A percentile compares a stretch with the other conserved stretches of the same genome.
These are phyloP conservation scores for Acanthamoeba sp. DNA, from an alignment of 208 protist genomes.

Conservation along the genomic window DNA sequence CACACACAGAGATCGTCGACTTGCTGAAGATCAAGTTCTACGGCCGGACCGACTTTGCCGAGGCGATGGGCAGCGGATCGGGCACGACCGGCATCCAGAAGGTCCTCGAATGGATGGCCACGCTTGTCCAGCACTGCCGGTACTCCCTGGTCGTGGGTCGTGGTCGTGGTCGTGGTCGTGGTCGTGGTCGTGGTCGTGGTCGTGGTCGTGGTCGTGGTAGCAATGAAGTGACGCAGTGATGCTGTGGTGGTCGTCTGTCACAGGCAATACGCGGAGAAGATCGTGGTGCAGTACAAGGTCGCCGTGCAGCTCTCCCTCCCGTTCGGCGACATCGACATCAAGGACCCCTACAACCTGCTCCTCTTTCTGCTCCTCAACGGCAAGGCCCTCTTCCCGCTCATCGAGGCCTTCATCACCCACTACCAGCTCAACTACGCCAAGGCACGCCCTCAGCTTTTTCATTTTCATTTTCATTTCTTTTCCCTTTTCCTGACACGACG, in stretches of 20 bases:
- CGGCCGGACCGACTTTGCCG: conserved; percentile 22
- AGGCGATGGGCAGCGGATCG: conserved; percentile 17
- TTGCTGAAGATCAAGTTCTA: conserved; percentile 46
- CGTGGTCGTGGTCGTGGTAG: too few species aligned
- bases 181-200: too few species aligned
- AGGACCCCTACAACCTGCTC: conserved; percentile 68
- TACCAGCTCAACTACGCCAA: conserved; percentile 57
- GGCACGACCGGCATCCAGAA: neutral
- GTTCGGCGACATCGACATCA: conserved; percentile 32
- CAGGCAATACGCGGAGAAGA: conserved; percentile 56
- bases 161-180: too few species aligned
- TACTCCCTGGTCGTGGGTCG: neutral
- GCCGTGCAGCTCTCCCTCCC: conserved; percentile 27
- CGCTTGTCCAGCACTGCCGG: neutral
- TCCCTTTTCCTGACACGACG: neutral
- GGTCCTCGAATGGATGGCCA: conserved; percentile 27
- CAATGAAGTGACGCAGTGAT: neutral
- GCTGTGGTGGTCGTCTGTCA: neutral
- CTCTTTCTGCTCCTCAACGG: conserved; percentile 61
- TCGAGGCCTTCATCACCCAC: conserved; percentile 66
- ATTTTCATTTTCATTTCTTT: neutral
- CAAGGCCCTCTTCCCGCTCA: conserved; percentile 58
- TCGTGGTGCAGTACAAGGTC: conserved; percentile 68
- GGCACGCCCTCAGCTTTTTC: neutral
- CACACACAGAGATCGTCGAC: neutral